Percentiles rank a stretch among this genome's conserved stretches.
Evolutionary conservation across 1,284 basidiomycete species (phyloP).

Genomic region (Hypsizygus ulmarius): DNA sequence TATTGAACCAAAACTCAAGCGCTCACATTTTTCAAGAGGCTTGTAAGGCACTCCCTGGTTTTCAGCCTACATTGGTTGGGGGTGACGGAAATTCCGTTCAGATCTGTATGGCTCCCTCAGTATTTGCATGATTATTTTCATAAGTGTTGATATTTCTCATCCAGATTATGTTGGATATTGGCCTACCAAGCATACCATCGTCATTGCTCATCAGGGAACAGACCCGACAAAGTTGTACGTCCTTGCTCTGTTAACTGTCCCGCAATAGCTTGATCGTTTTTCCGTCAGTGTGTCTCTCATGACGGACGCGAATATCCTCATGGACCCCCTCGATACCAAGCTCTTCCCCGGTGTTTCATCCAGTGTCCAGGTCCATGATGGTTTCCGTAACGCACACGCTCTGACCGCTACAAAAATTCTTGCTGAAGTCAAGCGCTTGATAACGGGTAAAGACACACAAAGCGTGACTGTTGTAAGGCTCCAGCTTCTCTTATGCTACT

Average conservation of each 20-base stretch:
- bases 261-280: neutral
- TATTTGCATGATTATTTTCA: neutral
- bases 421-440: constrained; percentile 37
- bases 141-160: constrained; percentile 5
- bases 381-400: constrained; percentile 48
- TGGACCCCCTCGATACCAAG: constrained; percentile 33
- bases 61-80: constrained; percentile 42
- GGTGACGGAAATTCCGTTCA: constrained; percentile 47
- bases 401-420: constrained; percentile 37
- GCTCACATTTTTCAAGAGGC: constrained; percentile 27
- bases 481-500: neutral
- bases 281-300: constrained; percentile 38
- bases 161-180: constrained; percentile 48
- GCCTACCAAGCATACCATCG: constrained; percentile 42
- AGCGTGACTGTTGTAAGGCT: constrained; percentile 35
- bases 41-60: constrained; percentile 42
- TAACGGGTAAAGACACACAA: constrained; percentile 32
- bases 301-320: constrained; percentile 44
- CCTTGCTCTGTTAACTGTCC: neutral
- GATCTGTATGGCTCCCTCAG: constrained; percentile 34
- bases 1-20: neutral
- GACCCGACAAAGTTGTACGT: constrained; percentile 46
- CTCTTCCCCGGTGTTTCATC: constrained; percentile 48
- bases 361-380: constrained; percentile 42
- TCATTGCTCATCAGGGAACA: constrained; percentile 52